Percentiles rank a stretch among this genome's conserved stretches.
Evolutionary conservation across 2,329 filamentous ascomycete species (phyloP).

Genomic region (Monosporascus sp.): DNA sequence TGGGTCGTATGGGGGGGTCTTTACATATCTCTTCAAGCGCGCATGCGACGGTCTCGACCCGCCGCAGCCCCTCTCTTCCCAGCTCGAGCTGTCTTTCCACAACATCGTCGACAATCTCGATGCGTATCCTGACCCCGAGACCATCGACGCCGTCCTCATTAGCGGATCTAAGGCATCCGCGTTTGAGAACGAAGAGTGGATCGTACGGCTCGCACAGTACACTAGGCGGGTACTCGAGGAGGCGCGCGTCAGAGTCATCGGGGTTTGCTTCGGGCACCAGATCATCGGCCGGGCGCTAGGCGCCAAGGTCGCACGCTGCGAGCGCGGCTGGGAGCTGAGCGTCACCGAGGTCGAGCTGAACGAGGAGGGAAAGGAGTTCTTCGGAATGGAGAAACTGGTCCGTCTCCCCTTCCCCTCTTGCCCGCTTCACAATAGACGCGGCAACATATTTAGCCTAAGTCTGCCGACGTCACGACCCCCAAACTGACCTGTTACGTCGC

Average conservation of each 20-base stretch:
- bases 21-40: conserved; percentile 53
- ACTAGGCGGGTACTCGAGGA: conserved; percentile 54
- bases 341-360: conserved; percentile 67
- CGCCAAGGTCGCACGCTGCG: conserved; percentile 60
- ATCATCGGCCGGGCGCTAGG: conserved; percentile 72
- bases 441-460: too few species aligned
- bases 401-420: conserved; percentile 11
- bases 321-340: conserved; percentile 75
- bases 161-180: conserved; percentile 72
- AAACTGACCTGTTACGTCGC: background rate
- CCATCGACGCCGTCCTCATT: conserved; percentile 78
- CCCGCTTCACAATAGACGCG: too few species aligned
- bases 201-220: conserved; percentile 67
- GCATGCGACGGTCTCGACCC: conserved; percentile 44
- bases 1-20: conserved; percentile 68
- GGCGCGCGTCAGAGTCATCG: conserved; percentile 64
- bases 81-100: conserved; percentile 59
- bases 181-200: conserved; percentile 73
- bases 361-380: conserved; percentile 64
- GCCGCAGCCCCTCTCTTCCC: conserved; percentile 35
- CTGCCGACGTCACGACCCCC: background rate
- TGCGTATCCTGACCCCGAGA: conserved; percentile 66
- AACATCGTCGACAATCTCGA: conserved; percentile 64
- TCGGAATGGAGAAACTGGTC: conserved; percentile 59
- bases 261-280: conserved; percentile 85